Evolutionary conservation across 805 yeast genomes (phyloP).

Genomic region (Wickerhamiella kurtzmanii): DNA sequence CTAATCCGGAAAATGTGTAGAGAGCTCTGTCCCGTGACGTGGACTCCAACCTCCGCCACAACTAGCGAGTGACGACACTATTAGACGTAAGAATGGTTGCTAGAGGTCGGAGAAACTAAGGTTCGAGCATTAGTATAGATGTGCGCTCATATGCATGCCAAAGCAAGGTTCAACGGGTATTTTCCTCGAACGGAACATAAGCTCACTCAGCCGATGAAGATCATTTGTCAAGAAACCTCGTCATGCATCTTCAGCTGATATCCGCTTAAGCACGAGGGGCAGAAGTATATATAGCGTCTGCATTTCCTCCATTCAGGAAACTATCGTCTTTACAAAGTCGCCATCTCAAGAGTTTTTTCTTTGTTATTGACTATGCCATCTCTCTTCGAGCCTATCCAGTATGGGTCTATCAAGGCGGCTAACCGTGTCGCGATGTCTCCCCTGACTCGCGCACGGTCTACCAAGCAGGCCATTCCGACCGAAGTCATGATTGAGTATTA

Average conservation of each 20-base stretch:
- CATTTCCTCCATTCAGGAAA: too few species aligned
- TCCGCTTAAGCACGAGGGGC: too few species aligned
- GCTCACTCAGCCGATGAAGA: background rate
- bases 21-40: too few species aligned
- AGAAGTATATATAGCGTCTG: too few species aligned
- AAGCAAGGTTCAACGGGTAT: background rate
- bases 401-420: constrained; percentile 23
- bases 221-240: background rate
- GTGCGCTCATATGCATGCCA: background rate
- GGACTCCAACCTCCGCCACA: too few species aligned
- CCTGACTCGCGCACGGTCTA: constrained; percentile 33
- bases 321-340: background rate
- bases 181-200: background rate
- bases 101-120: background rate
- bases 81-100: too few species aligned
- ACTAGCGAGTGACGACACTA: too few species aligned
- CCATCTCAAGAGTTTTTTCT: too few species aligned
- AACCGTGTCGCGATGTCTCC: constrained; percentile 38
- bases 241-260: background rate
- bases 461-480: constrained; percentile 28
- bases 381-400: constrained; percentile 26
- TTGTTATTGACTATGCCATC: background rate
- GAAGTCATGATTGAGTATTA: constrained; percentile 39
- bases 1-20: too few species aligned
- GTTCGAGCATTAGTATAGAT: background rate